These are phyloP conservation scores for Sisymbrium irio DNA, from an alignment of 345 rosid species.

Conservation along the genomic window DNA sequence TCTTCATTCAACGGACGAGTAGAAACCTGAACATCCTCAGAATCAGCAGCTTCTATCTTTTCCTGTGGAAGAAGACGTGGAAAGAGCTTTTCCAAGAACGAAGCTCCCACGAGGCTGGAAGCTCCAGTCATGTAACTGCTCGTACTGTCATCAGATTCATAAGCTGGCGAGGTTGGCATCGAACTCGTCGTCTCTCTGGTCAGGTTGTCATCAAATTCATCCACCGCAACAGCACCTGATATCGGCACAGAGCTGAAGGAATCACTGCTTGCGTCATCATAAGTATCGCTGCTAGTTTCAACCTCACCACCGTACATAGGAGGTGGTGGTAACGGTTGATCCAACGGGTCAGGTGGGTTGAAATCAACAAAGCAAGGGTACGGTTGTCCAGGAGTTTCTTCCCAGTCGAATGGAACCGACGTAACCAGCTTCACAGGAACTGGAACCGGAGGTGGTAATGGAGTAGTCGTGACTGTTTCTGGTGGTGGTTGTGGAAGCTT, in stretches of 20 bases:
- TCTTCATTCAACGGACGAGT: slow-evolving; percentile 25
- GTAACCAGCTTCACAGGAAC: slow-evolving; percentile 55
- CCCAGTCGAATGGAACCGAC: slow-evolving; percentile 73
- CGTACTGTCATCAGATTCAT: slow-evolving; percentile 56
- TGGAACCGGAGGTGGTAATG: slow-evolving; percentile 30
- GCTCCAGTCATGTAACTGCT: slow-evolving; percentile 67
- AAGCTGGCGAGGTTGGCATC: slow-evolving; percentile 50
- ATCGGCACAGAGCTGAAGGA: slow-evolving; percentile 58
- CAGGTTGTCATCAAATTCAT: slow-evolving; percentile 26
- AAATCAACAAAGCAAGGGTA: slow-evolving; percentile 41
- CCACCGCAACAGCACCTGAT: slow-evolving; percentile 45
- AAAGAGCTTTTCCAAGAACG: slow-evolving; percentile 85
- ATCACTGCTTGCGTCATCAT: slow-evolving; percentile 22
- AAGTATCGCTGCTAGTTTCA: slow-evolving; percentile 20
- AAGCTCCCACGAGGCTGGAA: slow-evolving; percentile 64
- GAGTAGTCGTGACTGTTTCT: background rate
- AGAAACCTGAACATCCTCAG: slow-evolving; percentile 21
- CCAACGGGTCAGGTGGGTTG: slow-evolving; percentile 13
- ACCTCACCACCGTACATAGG: slow-evolving; percentile 27
- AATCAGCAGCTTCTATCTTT: slow-evolving; percentile 27
- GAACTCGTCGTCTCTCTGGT: slow-evolving; percentile 24
- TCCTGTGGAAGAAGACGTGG: slow-evolving; percentile 59
- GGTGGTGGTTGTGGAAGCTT: slow-evolving; percentile 20
- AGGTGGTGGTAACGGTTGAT: slow-evolving; percentile 41
- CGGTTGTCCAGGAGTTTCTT: slow-evolving; percentile 72